Evolutionary conservation across 768 basidiomycete genomes (phyloP).

Genomic region (Lentinula sp.): DNA sequence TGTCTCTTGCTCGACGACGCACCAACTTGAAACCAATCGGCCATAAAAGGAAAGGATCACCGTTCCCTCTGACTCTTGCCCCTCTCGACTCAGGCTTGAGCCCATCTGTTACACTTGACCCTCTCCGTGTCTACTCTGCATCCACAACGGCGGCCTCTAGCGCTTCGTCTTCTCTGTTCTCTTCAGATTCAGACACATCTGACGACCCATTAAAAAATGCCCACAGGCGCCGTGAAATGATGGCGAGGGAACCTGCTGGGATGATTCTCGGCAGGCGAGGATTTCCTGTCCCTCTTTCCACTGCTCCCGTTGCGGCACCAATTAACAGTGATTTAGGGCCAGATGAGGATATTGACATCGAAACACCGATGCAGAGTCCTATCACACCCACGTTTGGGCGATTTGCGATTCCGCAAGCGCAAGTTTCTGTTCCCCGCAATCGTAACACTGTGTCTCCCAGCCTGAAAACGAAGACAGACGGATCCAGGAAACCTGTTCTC

Average conservation of each 20-base stretch:
- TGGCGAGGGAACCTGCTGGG: neutral
- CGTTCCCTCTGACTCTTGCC: neutral
- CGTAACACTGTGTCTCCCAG: neutral
- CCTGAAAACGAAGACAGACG: neutral
- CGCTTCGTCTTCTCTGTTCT: neutral
- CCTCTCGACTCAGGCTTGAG: neutral
- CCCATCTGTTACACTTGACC: neutral
- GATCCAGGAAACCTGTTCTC: neutral
- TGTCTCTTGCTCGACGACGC: neutral
- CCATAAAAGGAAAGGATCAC: conserved; percentile 3
- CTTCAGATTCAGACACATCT: neutral
- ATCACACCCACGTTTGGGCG: neutral
- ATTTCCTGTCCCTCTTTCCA: neutral
- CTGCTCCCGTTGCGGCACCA: neutral
- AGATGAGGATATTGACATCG: neutral
- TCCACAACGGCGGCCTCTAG: neutral
- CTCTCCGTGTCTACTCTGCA: neutral
- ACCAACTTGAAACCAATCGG: conserved; percentile 2
- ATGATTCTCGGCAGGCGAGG: neutral
- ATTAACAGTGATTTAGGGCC: neutral
- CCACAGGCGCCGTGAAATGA: neutral
- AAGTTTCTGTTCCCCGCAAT: neutral
- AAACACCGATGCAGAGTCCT: neutral
- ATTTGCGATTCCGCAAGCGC: neutral
- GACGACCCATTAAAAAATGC: neutral